Evolutionary conservation across 2,329 filamentous ascomycete species (phyloP).

Genomic region (Exophiala viscosa): DNA sequence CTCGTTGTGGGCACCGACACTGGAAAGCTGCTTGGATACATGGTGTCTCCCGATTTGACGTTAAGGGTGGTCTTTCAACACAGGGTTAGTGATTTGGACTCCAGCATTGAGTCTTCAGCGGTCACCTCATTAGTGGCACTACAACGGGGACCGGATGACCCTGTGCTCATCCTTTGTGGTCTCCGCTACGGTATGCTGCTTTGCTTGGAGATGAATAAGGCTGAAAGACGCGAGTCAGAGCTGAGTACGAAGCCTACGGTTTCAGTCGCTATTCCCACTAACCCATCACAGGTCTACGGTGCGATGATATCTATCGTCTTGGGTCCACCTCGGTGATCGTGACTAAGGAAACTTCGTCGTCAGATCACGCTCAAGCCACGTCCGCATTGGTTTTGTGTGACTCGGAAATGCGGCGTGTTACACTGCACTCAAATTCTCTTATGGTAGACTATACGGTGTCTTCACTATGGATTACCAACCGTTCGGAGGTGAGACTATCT

Average conservation of each 20-base stretch:
- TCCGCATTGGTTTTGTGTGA: constrained; percentile 22
- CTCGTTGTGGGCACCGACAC: constrained; percentile 41
- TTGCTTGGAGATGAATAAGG: constrained; percentile 33
- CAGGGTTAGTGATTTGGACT: constrained; percentile 19
- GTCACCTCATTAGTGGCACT: constrained; percentile 33
- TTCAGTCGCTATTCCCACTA: constrained; percentile 31
- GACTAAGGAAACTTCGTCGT: constrained; percentile 2
- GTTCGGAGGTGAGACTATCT: constrained; percentile 14
- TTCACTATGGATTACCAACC: constrained; percentile 17
- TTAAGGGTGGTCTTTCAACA: constrained; percentile 9
- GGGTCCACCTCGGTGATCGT: constrained; percentile 16
- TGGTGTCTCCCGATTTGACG: constrained; percentile 22
- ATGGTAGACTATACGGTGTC: constrained; percentile 16
- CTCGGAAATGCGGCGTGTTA: constrained; percentile 13
- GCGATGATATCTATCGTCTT: constrained; percentile 19
- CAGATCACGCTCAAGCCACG: neutral
- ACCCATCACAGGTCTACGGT: constrained; percentile 11
- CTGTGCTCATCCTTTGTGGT: constrained; percentile 39
- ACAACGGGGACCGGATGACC: constrained; percentile 11
- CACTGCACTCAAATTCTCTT: constrained; percentile 14
- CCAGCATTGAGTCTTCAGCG: constrained; percentile 36
- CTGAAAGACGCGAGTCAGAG: constrained; percentile 9
- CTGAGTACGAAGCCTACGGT: constrained; percentile 15
- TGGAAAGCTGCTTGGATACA: constrained; percentile 36
- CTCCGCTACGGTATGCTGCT: constrained; percentile 45